phyloP scores from a whole-genome alignment of 169 alveolate genomes.

The Perkinsus marinus region DNA sequence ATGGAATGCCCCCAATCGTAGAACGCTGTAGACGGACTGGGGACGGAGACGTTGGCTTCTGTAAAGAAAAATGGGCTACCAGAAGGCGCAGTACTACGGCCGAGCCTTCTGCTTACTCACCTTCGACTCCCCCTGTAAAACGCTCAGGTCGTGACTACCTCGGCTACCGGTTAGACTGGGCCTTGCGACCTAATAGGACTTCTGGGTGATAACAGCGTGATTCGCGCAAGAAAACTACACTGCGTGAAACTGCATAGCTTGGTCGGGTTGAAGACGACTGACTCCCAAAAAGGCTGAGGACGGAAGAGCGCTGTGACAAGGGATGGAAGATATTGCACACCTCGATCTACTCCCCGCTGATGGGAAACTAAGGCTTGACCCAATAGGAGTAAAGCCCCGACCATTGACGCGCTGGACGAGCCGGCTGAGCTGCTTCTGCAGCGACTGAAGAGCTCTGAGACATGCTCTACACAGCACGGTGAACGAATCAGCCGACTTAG shows the following conservation, averaged over 20 bases:
- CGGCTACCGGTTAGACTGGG: background rate
- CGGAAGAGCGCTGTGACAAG: background rate
- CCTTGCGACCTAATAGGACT: background rate
- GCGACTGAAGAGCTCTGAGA: background rate
- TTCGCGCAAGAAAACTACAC: background rate
- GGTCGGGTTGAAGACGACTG: background rate
- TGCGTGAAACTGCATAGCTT: background rate
- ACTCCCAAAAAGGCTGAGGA: background rate
- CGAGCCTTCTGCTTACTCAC: background rate
- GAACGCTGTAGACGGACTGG: background rate
- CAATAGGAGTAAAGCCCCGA: background rate
- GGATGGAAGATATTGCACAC: background rate
- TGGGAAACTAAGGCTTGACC: background rate
- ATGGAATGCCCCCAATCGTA: background rate
- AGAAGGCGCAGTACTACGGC: too few relatives aligned
- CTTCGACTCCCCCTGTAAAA: background rate
- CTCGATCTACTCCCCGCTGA: background rate
- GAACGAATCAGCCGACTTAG: background rate
- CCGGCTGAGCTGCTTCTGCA: background rate
- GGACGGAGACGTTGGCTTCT: background rate
- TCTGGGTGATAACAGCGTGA: background rate
- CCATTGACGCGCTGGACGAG: background rate
- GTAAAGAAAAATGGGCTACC: background rate
- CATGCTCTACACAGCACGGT: background rate
- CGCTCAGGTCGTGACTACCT: background rate